A percentile compares a stretch with the other conserved stretches of the same genome.
phyloP scores from a whole-genome alignment of 768 basidiomycete species.

The Clitopilus hobsonii region DNA sequence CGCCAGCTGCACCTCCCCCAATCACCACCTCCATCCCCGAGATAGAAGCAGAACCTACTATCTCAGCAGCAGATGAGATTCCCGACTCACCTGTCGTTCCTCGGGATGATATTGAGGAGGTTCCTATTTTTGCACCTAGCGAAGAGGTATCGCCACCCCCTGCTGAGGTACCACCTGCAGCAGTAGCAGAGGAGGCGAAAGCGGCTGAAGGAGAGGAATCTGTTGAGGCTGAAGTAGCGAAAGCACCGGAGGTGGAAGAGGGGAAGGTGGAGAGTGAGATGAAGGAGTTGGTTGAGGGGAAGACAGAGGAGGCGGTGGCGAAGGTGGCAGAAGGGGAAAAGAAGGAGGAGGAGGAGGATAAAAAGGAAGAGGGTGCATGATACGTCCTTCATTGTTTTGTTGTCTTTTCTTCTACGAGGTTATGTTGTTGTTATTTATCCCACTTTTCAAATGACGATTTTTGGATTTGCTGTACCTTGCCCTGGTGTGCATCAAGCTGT shows the following conservation, averaged over 20 bases:
- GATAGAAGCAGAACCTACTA: not conserved
- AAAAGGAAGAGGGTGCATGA: constrained; percentile 3
- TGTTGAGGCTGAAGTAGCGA: not conserved
- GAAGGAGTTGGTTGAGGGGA: constrained; percentile 10
- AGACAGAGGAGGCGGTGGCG: constrained; percentile 4
- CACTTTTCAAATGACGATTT: no score
- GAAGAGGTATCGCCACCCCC: not conserved
- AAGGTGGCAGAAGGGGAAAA: constrained; percentile 2
- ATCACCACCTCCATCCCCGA: not conserved
- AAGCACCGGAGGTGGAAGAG: constrained; percentile 5
- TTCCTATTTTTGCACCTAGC: not conserved
- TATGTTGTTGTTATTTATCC: no score
- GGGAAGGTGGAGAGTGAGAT: constrained; percentile 8
- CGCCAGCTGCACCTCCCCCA: not conserved
- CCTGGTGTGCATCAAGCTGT: no score
- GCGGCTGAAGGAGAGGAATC: not conserved
- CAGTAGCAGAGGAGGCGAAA: not conserved
- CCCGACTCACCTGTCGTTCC: not conserved
- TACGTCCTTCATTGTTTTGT: no score
- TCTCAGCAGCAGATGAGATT: not conserved
- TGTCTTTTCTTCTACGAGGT: no score
- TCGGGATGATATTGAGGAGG: not conserved
- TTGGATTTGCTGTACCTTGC: no score
- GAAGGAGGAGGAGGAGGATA: not conserved
- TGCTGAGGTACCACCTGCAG: not conserved